These are phyloP conservation scores for Mortierella sp. DNA, from an alignment of 371 early-diverging fungal species.

Conservation along the genomic window DNA sequence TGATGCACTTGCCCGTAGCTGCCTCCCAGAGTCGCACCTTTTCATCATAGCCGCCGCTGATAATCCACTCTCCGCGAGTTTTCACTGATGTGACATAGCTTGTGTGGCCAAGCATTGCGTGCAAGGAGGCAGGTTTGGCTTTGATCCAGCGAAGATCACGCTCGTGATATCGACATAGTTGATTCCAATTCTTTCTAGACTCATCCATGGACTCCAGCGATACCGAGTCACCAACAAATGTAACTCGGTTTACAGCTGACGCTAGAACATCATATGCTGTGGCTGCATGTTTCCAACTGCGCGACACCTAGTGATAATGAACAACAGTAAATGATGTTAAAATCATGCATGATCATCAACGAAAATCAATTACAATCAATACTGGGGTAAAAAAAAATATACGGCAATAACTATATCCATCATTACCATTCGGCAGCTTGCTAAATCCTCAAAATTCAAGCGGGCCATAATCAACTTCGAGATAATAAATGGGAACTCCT, in stretches of 20 bases:
- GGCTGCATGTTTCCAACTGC: constrained; percentile 21
- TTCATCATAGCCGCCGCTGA: constrained; percentile 54
- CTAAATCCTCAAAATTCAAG: constrained; percentile 34
- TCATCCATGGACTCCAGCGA: constrained; percentile 8
- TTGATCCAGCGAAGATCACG: constrained; percentile 28
- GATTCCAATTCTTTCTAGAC: constrained; percentile 35
- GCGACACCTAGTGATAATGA: constrained; percentile 31
- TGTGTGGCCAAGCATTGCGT: constrained; percentile 30
- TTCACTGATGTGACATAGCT: constrained; percentile 46
- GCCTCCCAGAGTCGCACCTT: constrained; percentile 52
- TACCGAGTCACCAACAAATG: constrained; percentile 11
- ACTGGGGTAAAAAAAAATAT: background rate
- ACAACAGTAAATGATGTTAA: too few species aligned
- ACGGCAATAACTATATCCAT: background rate
- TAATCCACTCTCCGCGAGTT: constrained; percentile 41
- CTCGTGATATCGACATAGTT: constrained; percentile 39
- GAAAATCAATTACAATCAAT: background rate
- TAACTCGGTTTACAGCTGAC: constrained; percentile 21
- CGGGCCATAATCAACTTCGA: constrained; percentile 15
- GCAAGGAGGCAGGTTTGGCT: constrained; percentile 25
- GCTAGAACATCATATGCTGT: constrained; percentile 21
- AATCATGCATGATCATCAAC: too few species aligned
- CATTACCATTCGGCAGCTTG: constrained; percentile 40
- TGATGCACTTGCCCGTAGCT: constrained; percentile 34
- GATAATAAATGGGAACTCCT: constrained; percentile 16